Evolutionary conservation across 768 basidiomycete species (phyloP), one percentile per base, ranked within the genome.

Genomic region (Coprinopsis sp.): DNA sequence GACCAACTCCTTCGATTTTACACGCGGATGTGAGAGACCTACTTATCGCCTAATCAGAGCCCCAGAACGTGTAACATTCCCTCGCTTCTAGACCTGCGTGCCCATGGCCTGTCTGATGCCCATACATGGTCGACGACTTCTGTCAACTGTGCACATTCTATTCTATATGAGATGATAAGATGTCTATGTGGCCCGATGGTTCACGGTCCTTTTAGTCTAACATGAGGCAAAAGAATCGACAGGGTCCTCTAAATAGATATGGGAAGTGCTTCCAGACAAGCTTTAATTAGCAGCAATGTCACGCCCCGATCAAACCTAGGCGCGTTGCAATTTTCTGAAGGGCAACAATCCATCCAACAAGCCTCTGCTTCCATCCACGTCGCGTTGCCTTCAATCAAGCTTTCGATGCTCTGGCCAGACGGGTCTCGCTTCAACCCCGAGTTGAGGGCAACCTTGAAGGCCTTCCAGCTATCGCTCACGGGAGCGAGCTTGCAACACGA

Each of bases 321-420:
- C 7, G 40, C 41, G 13, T n/a, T 29, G 41, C 48, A 49, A 2
- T 24, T 42, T 23, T 11, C 13, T 7, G 48, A 36, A n/a, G 34
- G 40, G 28, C 48, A 49, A 11, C 19, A 11, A 16, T 40, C 40
- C 7, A 3, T 14, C 48, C 48, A 49, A 21, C 40, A 44, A 18
- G 13, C 48, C 13, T 49, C 34, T 11, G 48, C 40, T 21, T 49
- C 48, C 4, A 33, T 7, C 22, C 48, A 49, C 18, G 29, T 37
- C n/a, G 11, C 33, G 8, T 22, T 27, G n/a, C 38, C 41, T 12
- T 24, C 23, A 7, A 23, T 19, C 27, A 49, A 41, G 6, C 30
- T 22, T 27, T 37, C 6, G 14, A 49, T 39, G 13, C 18, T 38
- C 23, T 11, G 18, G 16, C 48, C 48, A 37, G 16, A 43, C 4